Conservation (phyloP, 2,329 filamentous ascomycete species). For the Phialocephala sp. region DNA sequence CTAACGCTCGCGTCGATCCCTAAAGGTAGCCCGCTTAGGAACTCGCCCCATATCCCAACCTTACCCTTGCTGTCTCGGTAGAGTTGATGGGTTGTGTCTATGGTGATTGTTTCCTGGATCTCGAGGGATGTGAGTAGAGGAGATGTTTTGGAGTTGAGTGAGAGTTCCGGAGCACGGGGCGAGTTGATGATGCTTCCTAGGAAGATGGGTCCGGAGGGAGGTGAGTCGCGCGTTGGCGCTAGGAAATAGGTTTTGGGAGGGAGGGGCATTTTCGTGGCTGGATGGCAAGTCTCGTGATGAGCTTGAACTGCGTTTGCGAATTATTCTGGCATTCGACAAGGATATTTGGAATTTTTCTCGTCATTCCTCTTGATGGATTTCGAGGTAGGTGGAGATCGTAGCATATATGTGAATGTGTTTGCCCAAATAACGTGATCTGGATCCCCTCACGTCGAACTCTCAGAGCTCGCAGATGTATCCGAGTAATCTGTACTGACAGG, state of each 20-base stretch:
- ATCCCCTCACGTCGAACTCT: constrained; percentile 8
- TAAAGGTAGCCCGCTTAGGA: constrained; percentile 15
- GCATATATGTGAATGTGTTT: background rate
- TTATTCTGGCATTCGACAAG: background rate
- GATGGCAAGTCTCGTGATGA: background rate
- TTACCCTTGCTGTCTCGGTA: constrained; percentile 15
- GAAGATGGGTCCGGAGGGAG: constrained; percentile 23
- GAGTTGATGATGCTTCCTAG: constrained; percentile 29
- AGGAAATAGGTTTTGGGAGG: constrained; percentile 29
- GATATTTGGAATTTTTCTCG: background rate
- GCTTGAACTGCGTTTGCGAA: background rate
- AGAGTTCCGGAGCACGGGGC: constrained; percentile 21
- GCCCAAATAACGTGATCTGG: background rate
- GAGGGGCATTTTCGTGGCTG: background rate
- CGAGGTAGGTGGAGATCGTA: background rate
- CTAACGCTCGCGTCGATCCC: constrained; percentile 16
- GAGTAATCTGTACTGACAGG: constrained; percentile 8
- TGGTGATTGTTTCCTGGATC: constrained; percentile 3
- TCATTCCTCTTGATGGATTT: background rate
- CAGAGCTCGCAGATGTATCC: constrained; percentile 15
- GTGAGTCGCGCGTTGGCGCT: constrained; percentile 19
- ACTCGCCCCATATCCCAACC: constrained; percentile 22
- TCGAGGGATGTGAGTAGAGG: constrained; percentile 16
- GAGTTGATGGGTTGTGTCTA: constrained; percentile 9
- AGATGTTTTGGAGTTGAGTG: constrained; percentile 18